Evolutionary conservation across 73 alveolate genomes (phyloP).

Genomic region (Paramecium octaurelia): DNA sequence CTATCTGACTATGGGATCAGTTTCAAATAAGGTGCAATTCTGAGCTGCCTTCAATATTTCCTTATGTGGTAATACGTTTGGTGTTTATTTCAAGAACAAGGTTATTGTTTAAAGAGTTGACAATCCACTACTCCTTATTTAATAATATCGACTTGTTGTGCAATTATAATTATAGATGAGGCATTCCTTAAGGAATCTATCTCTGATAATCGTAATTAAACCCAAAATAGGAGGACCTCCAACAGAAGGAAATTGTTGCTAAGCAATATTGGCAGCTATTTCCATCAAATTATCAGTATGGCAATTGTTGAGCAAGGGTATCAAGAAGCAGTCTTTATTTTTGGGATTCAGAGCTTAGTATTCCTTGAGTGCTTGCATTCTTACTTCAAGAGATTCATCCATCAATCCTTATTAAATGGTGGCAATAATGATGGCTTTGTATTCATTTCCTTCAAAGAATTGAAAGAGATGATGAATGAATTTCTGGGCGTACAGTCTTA

Average conservation of each 20-base stretch:
- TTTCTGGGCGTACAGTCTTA: not conserved
- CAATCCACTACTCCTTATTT: not conserved
- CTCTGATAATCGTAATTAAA: not conserved
- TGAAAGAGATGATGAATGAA: not conserved
- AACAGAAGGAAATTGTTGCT: not conserved
- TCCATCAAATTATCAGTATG: slow-evolving; percentile 33
- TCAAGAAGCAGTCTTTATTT: not conserved
- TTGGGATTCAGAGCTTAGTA: not conserved
- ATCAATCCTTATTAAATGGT: not conserved
- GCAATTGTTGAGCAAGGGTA: not conserved
- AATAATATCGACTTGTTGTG: slow-evolving; percentile 1
- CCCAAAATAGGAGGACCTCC: slow-evolving; percentile 47
- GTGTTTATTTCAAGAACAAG: not conserved
- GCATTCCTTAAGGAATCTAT: not conserved
- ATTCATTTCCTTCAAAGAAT: not conserved
- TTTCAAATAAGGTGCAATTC: slow-evolving; percentile 4
- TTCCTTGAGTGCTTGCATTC: not conserved
- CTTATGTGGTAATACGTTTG: not conserved
- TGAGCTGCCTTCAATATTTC: slow-evolving; percentile 9
- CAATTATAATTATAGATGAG: not conserved
- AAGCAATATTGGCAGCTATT: not conserved
- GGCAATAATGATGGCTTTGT: not conserved
- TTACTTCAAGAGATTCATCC: slow-evolving; percentile 35
- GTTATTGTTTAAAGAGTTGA: not conserved
- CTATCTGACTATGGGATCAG: slow-evolving; percentile 25